Percentiles rank a stretch among this genome's conserved stretches.
These are phyloP conservation scores for Clonostachys solani DNA, from an alignment of 2,329 filamentous ascomycete genomes.

Conservation along the genomic window DNA sequence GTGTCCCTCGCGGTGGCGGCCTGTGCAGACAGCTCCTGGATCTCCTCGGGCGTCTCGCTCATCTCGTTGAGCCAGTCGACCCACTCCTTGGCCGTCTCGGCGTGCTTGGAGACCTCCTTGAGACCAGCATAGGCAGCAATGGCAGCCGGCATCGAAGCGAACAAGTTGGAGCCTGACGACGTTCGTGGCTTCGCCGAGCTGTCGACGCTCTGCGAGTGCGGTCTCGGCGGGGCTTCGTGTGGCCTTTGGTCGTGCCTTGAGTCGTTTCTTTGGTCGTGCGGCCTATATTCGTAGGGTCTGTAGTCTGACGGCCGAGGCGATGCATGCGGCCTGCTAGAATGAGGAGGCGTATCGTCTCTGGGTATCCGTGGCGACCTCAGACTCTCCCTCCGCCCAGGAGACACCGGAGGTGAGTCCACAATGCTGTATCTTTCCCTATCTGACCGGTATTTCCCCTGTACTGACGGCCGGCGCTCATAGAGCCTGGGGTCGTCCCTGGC, in stretches of 20 bases:
- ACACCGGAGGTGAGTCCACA: too few species aligned
- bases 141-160: constrained; percentile 14
- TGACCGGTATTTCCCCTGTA: constrained; percentile 2
- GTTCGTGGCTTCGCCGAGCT: neutral
- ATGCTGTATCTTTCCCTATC: too few species aligned
- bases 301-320: neutral
- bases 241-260: neutral
- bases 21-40: constrained; percentile 15
- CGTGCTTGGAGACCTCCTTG: constrained; percentile 15
- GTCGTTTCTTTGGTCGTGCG: constrained; percentile 2
- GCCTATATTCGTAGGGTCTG: constrained; percentile 9
- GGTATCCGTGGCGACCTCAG: too few species aligned
- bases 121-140: constrained; percentile 18
- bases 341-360: too few species aligned
- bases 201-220: neutral
- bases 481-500: neutral
- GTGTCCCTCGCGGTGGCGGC: constrained; percentile 20
- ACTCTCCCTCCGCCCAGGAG: too few species aligned
- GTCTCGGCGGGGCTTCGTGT: neutral
- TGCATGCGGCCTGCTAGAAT: too few species aligned
- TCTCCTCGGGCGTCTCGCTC: constrained; percentile 21
- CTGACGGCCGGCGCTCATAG: neutral
- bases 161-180: constrained; percentile 4
- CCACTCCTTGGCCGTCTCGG: constrained; percentile 25
- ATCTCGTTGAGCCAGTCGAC: constrained; percentile 23